These are phyloP conservation scores for Colletotrichum sansevieriae DNA, from an alignment of 2,329 filamentous ascomycete species.

Conservation along the genomic window DNA sequence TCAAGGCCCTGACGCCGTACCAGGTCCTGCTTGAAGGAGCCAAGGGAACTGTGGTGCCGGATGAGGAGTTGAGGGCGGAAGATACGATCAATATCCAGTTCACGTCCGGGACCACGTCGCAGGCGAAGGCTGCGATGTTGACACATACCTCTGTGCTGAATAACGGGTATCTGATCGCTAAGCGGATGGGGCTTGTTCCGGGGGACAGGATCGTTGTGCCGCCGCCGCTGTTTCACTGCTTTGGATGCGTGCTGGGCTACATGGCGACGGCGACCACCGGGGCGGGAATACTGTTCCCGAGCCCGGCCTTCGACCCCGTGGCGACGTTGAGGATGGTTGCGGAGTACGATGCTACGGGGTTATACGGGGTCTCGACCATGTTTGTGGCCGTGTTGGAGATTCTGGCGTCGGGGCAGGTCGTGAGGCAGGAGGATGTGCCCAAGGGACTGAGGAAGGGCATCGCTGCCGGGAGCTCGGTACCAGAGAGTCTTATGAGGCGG, in stretches of 20 bases:
- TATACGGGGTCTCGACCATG: constrained; percentile 97
- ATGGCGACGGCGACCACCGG: constrained; percentile 91
- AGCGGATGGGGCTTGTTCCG: constrained; percentile 83
- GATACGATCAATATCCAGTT: constrained; percentile 97
- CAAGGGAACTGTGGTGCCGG: constrained; percentile 54
- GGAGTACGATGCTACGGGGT: constrained; percentile 68
- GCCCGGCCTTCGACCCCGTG: constrained; percentile 85
- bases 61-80: constrained; percentile 63
- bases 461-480: constrained; percentile 88
- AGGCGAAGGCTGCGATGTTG: constrained; percentile 92
- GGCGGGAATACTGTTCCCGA: constrained; percentile 85
- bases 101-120: constrained; percentile 92
- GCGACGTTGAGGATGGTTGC: constrained; percentile 73
- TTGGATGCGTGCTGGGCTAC: constrained; percentile 92
- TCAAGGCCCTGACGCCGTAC: constrained; percentile 61
- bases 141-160: constrained; percentile 90
- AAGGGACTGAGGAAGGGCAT: constrained; percentile 84
- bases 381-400: constrained; percentile 88
- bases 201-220: constrained; percentile 85
- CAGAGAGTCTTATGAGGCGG: constrained; percentile 82
- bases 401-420: constrained; percentile 61
- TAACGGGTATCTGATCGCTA: constrained; percentile 87
- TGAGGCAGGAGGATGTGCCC: constrained; percentile 47
- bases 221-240: constrained; percentile 90
- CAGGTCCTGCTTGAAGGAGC: constrained; percentile 54